Evolutionary conservation across 352 stramenopile species (phyloP), one percentile per base, ranked within the genome.

Genomic region (Globisporangium cystogenes): DNA sequence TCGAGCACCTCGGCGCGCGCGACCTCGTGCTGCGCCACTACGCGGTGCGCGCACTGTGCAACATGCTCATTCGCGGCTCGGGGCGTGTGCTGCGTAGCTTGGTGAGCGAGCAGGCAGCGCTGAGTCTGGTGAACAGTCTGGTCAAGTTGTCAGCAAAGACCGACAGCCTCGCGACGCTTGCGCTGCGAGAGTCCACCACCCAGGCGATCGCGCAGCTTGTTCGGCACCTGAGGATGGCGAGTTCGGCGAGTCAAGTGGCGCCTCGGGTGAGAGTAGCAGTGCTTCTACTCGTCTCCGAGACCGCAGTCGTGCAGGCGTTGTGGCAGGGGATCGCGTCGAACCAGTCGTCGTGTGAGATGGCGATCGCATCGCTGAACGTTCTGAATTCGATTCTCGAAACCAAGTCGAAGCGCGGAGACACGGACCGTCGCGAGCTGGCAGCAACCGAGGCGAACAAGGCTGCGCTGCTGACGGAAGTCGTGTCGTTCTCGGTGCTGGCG

Each of bases 361-460:
- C 64, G 8, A 67, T 82, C 14, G 65, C 77, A 18, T 85, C 77
- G 5, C 53, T 91, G 0, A 93, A 87, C 37, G 63, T 86, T 7
- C 44, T 91, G 3, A 93, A 87, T 39, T 45, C 64, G 21, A 79
- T 79, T 42, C 59, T 93, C 4, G 76, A 87, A 41, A 72, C 70
- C 26, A 77, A 74, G 27, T 12, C 78, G 11, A 51, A 63, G 20
- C 40, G 51, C 14, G 59, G 63, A 10, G 54, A 57, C 24, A 60
- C 68, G 42, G 51, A 45, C 3, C 45, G 31, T 5, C 8, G 18
- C 23, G 64, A 78, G 15, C 26, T 48, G 29, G 45, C 65, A 51
- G 54, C 57, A 4, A 64, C 83, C 12, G 67, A 71, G 36, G 49
- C 60, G 14, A 69, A 67, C 18, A 71, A 65, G 24, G 42, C 37